phyloP scores from a whole-genome alignment of 495 filamentous ascomycete genomes.

The Xylaria palmicola region DNA sequence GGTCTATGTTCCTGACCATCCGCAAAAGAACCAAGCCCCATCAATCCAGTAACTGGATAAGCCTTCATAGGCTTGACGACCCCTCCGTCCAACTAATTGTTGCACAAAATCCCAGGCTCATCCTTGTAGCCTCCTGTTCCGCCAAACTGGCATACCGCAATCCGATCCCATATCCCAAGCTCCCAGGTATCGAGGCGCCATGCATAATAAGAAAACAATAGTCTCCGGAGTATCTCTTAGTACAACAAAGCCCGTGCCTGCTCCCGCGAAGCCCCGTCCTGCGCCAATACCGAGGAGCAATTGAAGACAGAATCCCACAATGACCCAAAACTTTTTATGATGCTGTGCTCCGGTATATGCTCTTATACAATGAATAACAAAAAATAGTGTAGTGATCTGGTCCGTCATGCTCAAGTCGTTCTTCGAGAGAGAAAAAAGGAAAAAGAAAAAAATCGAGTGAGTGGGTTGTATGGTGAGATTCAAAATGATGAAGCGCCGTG shows the following conservation, averaged over 20 bases:
- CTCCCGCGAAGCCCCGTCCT: conserved; percentile 28
- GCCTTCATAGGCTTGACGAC: conserved; percentile 21
- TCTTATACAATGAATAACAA: conserved; percentile 50
- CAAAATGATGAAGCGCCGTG: conserved; percentile 25
- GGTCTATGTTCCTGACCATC: conserved; percentile 19
- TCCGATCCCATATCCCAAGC: conserved; percentile 26
- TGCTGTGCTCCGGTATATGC: conserved; percentile 55
- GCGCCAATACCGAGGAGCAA: conserved; percentile 36
- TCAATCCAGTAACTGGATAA: conserved; percentile 36
- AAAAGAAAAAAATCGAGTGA: conserved; percentile 29
- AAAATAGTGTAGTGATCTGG: conserved; percentile 36
- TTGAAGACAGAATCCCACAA: conserved; percentile 35
- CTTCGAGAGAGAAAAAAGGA: conserved; percentile 19
- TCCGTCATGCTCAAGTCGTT: conserved; percentile 29
- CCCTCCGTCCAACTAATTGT: conserved; percentile 13
- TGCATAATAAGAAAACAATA: conserved; percentile 36
- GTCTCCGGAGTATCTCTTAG: conserved; percentile 37
- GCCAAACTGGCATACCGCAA: conserved; percentile 20
- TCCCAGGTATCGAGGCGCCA: conserved; percentile 35
- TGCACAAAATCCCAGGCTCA: not conserved
- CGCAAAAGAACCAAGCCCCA: conserved; percentile 35
- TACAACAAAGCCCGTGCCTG: conserved; percentile 32
- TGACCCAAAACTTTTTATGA: conserved; percentile 48
- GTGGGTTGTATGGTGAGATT: conserved; percentile 36
- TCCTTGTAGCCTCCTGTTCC: conserved; percentile 17